phyloP scores from a whole-genome alignment of 2,329 filamentous ascomycete genomes.

The Calonectria pseudoreteaudii region DNA sequence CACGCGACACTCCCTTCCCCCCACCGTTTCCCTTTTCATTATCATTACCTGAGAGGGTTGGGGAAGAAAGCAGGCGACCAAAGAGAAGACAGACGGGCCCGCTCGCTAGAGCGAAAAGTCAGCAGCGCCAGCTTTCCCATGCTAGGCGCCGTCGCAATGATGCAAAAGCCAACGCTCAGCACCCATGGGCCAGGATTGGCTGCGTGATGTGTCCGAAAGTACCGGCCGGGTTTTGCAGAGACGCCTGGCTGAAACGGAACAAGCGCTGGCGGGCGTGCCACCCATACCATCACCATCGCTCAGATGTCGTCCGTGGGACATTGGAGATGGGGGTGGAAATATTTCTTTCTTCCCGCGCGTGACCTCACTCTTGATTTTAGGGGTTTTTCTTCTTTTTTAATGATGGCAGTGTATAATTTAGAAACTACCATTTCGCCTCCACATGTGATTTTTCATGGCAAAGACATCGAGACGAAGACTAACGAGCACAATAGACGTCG shows the following conservation, averaged over 20 bases:
- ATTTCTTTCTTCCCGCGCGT: not conserved
- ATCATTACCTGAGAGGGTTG: not conserved
- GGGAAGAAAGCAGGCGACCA: not conserved
- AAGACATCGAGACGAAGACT: not conserved
- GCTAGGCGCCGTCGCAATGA: not conserved
- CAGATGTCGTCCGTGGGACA: not conserved
- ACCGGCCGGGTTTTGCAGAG: not conserved
- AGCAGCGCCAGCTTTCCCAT: not conserved
- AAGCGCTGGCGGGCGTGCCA: not conserved
- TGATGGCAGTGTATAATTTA: not conserved
- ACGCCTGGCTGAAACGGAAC: slow-evolving; percentile 2
- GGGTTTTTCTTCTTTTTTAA: not conserved
- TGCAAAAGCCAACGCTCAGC: not conserved
- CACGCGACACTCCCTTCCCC: not conserved
- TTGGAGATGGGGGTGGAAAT: not conserved
- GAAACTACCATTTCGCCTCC: not conserved
- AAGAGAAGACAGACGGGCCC: not conserved
- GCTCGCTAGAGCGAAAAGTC: not conserved
- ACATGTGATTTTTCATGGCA: not conserved
- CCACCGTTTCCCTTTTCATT: not conserved
- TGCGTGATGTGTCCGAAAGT: not conserved
- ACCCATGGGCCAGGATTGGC: not conserved
- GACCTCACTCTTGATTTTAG: not conserved
- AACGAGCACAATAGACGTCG: not conserved
- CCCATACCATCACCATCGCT: not conserved